Percentiles rank a stretch among this genome's conserved stretches.
phyloP scores from a whole-genome alignment of 2,329 filamentous ascomycete species.

The Aspergillus nomiae region DNA sequence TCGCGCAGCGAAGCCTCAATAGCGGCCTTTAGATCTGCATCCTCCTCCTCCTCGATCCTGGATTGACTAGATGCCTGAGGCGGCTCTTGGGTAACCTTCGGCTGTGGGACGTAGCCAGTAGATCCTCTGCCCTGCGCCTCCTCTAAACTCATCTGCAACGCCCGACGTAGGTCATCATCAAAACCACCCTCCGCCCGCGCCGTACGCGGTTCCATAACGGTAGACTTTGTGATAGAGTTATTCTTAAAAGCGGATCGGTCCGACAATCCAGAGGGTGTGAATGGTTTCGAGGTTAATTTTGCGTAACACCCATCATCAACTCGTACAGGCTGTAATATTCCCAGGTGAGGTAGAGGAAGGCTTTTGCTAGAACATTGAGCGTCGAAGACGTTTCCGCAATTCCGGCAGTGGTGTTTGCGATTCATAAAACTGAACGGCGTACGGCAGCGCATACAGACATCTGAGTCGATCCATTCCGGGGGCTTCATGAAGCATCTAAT shows the following conservation, averaged over 20 bases:
- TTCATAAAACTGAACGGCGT: constrained; percentile 97
- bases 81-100: constrained; percentile 46
- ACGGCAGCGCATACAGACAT: constrained; percentile 97
- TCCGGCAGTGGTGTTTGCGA: constrained; percentile 96
- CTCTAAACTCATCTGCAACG: constrained; percentile 94
- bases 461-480: constrained; percentile 95
- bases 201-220: constrained; percentile 85
- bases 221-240: constrained; percentile 63
- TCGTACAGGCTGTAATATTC: constrained; percentile 85
- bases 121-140: constrained; percentile 77
- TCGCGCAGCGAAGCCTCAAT: constrained; percentile 93
- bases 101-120: constrained; percentile 70
- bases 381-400: constrained; percentile 97
- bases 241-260: constrained; percentile 47
- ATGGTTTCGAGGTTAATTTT: constrained; percentile 76
- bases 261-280: constrained; percentile 44
- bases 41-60: constrained; percentile 72
- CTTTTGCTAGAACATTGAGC: constrained; percentile 90
- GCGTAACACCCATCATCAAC: constrained; percentile 96
- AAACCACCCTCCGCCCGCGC: constrained; percentile 87
- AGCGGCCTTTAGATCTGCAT: constrained; percentile 88
- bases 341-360: constrained; percentile 85
- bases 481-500: constrained; percentile 57
- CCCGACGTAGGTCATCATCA: constrained; percentile 91
- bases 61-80: constrained; percentile 46